Conservation (phyloP, 441 rosid genomes). For the Populus trichocarpa region DNA sequence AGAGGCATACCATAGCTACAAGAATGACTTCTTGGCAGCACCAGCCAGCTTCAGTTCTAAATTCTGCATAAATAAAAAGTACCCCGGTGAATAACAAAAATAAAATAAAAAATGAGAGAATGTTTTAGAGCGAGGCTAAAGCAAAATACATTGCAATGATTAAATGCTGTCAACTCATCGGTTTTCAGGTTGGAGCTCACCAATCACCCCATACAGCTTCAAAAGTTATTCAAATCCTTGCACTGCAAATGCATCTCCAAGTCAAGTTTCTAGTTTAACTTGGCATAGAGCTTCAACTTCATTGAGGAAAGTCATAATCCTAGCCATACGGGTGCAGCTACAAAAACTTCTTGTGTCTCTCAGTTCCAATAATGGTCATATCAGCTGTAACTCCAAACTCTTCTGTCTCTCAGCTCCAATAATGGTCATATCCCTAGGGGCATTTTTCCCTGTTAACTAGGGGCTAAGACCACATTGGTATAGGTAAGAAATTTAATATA, state of each 20-base stretch:
- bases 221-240: constrained; percentile 4
- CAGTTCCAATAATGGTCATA: neutral
- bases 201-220: constrained; percentile 8
- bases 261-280: constrained; percentile 8
- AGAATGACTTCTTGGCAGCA: constrained; percentile 14
- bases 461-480: too few species aligned
- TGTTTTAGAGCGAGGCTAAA: neutral
- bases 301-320: constrained; percentile 1
- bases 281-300: constrained; percentile 1
- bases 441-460: too few species aligned
- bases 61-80: constrained; percentile 6
- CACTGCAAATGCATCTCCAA: constrained; percentile 5
- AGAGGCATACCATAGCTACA: constrained; percentile 14
- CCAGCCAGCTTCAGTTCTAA: constrained; percentile 18
- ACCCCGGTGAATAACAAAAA: neutral
- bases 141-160: constrained; percentile 6
- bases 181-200: constrained; percentile 10
- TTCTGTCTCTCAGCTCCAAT: constrained; percentile 3
- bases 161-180: neutral
- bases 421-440: neutral
- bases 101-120: neutral
- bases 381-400: neutral
- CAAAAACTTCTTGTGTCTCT: neutral
- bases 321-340: constrained; percentile 5
- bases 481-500: neutral